Base-by-base conservation (phyloP, 2,329 filamentous ascomycete genomes). In the Phyllosticta capitalensis region DNA sequence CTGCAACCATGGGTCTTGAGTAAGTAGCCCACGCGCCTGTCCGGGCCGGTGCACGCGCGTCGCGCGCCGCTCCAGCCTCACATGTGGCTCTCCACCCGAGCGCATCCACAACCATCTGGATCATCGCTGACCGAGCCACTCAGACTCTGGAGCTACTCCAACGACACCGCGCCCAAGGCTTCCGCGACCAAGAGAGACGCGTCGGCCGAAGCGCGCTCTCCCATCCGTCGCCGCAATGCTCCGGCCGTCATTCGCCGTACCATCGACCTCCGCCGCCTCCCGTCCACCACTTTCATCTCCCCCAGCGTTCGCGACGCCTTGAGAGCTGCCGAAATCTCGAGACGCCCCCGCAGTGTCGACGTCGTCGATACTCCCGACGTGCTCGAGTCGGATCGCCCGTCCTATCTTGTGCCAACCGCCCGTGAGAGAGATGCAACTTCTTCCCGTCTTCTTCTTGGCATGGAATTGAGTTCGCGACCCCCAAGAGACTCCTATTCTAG, bases 71-170 rank as follows among this genome's bases (percentile, higher is more conserved):
- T 62, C 61, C 54, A 61, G 60, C 48, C 55, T 58, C 61, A 53
- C 60, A 48, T 60, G 58, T 60, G 59, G 55, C 54, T 26, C 63
- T 57, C 22, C 45, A 53, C 17, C 38, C n/a, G 38, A 45, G 38
- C 38, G 38, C 17, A 45, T 45, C 38, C 38, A 45, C 38, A n/a
- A 7, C 7, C 17, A n/a, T 45, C 38, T n/a, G 5, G 14, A 51
- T 38, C 30, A 24, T 60, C 48, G 50, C 58, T 60, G 50, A 60
- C 58, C 33, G 9, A 12, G 12, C 28, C 30, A 17, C 51, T 56
- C 54, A 80, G 79, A 63, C 78, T 84, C 72, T 85, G 78, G 75
- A 77, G 76, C 69, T 45, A 78, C 81, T 67, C 80, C 80, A 72
- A 76, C 61, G 73, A 75, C 59, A 22, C 21, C 5, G 22, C 58